A percentile compares a stretch with the other conserved stretches of the same genome.
Evolutionary conservation across 371 early-diverging fungal genomes (phyloP).

Genomic region (Catenaria anguillulae): DNA sequence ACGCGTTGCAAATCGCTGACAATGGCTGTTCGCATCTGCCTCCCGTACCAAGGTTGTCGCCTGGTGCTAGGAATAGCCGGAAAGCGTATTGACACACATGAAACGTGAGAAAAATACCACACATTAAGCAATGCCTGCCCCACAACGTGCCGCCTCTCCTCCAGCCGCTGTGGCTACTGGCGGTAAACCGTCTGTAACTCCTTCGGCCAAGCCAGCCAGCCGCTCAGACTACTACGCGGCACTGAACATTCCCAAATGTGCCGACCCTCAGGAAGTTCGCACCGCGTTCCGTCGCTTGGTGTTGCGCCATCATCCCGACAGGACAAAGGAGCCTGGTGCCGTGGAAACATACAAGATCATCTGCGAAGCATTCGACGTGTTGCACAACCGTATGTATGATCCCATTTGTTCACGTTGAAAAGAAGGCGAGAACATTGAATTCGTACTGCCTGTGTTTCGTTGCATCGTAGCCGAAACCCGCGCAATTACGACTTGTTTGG

Average conservation of each 20-base stretch:
- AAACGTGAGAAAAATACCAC: too few species aligned
- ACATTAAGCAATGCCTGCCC: too few species aligned
- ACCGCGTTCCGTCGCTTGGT: conserved; percentile 34
- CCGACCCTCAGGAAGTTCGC: conserved; percentile 25
- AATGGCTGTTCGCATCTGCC: too few species aligned
- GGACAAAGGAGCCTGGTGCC: conserved; percentile 21
- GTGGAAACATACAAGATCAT: conserved; percentile 17
- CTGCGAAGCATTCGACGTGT: conserved; percentile 40
- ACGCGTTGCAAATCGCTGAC: too few species aligned
- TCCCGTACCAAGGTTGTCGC: too few species aligned
- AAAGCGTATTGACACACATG: too few species aligned
- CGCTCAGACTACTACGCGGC: conserved; percentile 36
- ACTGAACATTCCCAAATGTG: conserved; percentile 24
- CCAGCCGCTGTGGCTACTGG: too few species aligned
- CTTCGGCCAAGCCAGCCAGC: too few species aligned
- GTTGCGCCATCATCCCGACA: conserved; percentile 33
- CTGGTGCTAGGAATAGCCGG: too few species aligned
- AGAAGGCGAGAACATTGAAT: neutral
- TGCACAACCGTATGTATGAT: conserved; percentile 29
- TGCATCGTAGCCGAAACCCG: conserved; percentile 25
- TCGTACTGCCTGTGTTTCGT: neutral
- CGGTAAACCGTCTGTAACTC: too few species aligned
- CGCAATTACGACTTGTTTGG: conserved; percentile 42
- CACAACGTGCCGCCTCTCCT: too few species aligned
- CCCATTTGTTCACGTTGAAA: neutral